These are phyloP conservation scores for Eudorina sp. DNA, from an alignment of 139 green algal genomes.

Conservation along the genomic window DNA sequence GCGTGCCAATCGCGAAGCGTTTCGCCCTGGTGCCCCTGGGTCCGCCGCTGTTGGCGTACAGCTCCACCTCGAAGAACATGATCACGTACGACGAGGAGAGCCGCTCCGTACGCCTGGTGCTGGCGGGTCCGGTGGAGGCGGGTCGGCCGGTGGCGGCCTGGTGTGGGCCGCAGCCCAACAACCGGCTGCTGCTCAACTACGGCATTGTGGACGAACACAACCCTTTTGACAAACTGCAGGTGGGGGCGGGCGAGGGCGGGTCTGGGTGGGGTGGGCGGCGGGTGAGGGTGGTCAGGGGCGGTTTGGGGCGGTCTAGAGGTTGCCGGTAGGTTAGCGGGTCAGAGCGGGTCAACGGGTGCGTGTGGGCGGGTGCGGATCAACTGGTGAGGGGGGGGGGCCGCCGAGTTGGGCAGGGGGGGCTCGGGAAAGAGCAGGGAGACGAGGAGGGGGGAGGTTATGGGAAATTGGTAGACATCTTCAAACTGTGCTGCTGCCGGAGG, in stretches of 20 bases:
- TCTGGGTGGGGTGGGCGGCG: not conserved
- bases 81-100: conserved; percentile 73
- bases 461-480: too few relatives aligned
- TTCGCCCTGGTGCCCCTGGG: conserved; percentile 97
- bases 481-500: too few relatives aligned
- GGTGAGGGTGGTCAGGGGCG: too few relatives aligned
- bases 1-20: conserved; percentile 82
- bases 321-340: too few relatives aligned
- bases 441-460: too few relatives aligned
- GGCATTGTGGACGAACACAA: conserved; percentile 78
- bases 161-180: conserved; percentile 97
- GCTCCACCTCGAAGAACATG: conserved; percentile 84
- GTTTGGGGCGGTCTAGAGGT: too few relatives aligned
- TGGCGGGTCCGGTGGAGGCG: conserved; percentile 73
- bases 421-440: too few relatives aligned
- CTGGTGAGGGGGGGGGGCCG: too few relatives aligned
- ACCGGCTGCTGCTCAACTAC: conserved; percentile 77
- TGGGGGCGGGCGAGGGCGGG: conserved; percentile 9
- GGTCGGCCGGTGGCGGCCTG: conserved; percentile 90
- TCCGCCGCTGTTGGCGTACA: conserved; percentile 90
- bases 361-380: too few relatives aligned
- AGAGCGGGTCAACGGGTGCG: too few relatives aligned
- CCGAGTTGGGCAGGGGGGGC: too few relatives aligned
- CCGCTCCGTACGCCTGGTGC: conserved; percentile 77
- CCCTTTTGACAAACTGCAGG: conserved; percentile 80